phyloP scores from a whole-genome alignment of 225 moss, liverwort and hornwort genomes.

The Rhytidiadelphus loreus region DNA sequence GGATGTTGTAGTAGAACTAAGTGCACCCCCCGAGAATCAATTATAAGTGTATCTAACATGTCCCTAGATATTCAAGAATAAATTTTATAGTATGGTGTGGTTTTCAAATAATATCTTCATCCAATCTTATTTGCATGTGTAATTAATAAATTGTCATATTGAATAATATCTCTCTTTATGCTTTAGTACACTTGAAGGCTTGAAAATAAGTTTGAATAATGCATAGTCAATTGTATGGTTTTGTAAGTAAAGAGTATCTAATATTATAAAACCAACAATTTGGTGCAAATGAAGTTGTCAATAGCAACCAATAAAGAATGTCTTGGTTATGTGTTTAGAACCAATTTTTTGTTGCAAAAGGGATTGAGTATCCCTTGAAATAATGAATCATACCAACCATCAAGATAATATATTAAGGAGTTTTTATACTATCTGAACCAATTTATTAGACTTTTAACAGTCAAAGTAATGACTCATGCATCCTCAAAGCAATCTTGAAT shows the following conservation, averaged over 20 bases:
- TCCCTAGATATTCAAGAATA: not conserved
- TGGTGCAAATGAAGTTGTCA: not conserved
- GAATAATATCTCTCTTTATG: not conserved
- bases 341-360: not conserved
- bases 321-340: not conserved
- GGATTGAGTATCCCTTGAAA: not conserved
- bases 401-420: not conserved
- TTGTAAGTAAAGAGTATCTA: not conserved
- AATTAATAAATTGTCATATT: not conserved
- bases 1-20: too few species aligned
- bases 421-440: not conserved
- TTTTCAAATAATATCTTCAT: not conserved
- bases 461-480: too few species aligned
- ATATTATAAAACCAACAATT: not conserved
- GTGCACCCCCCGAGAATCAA: too few species aligned
- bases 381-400: not conserved
- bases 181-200: not conserved
- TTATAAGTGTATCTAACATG: not conserved
- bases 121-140: rapidly evolving
- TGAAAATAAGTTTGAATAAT: not conserved
- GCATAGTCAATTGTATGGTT: too few species aligned
- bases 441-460: not conserved
- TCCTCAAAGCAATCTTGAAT: rapidly evolving
- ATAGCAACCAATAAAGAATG: not conserved
- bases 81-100: too few species aligned